Conservation (phyloP, 2,329 filamentous ascomycete species). For the Alternaria brassicicola region DNA sequence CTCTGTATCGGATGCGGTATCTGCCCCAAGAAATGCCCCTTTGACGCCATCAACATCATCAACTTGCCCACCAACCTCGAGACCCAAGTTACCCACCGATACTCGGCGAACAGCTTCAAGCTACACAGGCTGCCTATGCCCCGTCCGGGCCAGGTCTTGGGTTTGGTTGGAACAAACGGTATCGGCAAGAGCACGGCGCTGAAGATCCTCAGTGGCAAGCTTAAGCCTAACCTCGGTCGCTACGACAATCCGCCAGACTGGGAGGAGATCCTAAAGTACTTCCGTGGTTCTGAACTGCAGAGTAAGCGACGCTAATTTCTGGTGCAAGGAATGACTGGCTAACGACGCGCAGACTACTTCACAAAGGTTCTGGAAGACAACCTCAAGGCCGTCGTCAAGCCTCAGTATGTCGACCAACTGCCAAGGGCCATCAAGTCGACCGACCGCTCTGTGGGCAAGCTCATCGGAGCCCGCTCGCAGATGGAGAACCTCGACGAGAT, state of each 20-base stretch:
- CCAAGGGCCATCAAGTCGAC: constrained; percentile 86
- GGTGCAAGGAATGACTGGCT: constrained; percentile 11
- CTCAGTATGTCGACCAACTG: constrained; percentile 98
- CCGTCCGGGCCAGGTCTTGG: constrained; percentile 90
- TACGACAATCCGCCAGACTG: constrained; percentile 98
- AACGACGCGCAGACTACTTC: constrained; percentile 77
- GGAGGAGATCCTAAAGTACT: constrained; percentile 99
- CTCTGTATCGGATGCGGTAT: constrained; percentile 99
- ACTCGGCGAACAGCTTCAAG: constrained; percentile 99
- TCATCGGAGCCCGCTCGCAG: constrained; percentile 77
- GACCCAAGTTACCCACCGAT: constrained; percentile 96
- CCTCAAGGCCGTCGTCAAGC: constrained; percentile 97
- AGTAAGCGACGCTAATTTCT: constrained; percentile 63
- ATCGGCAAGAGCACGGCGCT: constrained; percentile 99
- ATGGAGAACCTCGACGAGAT: constrained; percentile 84
- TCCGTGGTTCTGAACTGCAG: constrained; percentile 95
- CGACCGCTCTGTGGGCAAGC: constrained; percentile 76
- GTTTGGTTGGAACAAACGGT: constrained; percentile 98
- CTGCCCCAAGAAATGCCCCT: constrained; percentile 98
- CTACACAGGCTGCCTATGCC: constrained; percentile 96
- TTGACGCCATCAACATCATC: constrained; percentile 99
- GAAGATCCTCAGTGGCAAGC: constrained; percentile 97
- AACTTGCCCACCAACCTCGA: constrained; percentile 99
- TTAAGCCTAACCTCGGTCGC: constrained; percentile 95
- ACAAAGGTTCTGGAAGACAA: constrained; percentile 97